Base-by-base conservation (phyloP, 2,329 filamentous ascomycete species). In the Aspergillus melleus region DNA sequence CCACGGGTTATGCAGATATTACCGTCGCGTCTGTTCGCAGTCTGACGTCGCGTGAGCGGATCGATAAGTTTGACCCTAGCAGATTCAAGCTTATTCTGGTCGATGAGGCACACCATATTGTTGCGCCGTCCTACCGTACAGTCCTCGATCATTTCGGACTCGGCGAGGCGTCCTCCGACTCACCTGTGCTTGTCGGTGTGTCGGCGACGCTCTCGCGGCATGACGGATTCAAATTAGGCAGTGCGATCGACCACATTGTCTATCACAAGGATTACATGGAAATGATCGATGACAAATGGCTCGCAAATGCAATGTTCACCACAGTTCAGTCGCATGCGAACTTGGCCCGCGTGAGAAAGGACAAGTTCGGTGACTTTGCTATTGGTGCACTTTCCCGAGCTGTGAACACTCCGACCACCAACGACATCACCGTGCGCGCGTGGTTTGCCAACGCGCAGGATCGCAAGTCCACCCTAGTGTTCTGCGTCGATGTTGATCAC, bases 21-120 rank as follows among this genome's bases (percentile, higher is more conserved):
- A 97, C 94, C 9, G 84, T 99, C 54, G 95, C 94, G 49, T 97
- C 94, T 36, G 84, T 99, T 39, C 88, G 90, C 70, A 97, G 91
- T 74, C 87, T 99, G 67, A 86, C 83, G 8, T 96, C 91, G 5
- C 85, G 86, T 12, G 85, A 88, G 55, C 86, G 95, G 2, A 83
- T 98, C n/a, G 72, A 76, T 39, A 97, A 96, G 72, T 98, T 94
- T 69, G 86, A 96, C 65, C 90, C 92, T 0, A 76, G 75, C 0
- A 81, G 80, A 8, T 98, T 94, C 81, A 99, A 99, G 76, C 85
- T 99, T 0, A 80, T 99, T 0, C 83, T 99, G 2, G 94, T 99
- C 4, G 95, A 99, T 65, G 95, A 99, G 77, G 95, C 94, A 4
- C 95, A 99, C 74, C 95, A 99, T 75, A 96, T 98, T 55, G 93